phyloP scores from a whole-genome alignment of 2,329 filamentous ascomycete genomes.

The Stemphylium lycopersici region DNA sequence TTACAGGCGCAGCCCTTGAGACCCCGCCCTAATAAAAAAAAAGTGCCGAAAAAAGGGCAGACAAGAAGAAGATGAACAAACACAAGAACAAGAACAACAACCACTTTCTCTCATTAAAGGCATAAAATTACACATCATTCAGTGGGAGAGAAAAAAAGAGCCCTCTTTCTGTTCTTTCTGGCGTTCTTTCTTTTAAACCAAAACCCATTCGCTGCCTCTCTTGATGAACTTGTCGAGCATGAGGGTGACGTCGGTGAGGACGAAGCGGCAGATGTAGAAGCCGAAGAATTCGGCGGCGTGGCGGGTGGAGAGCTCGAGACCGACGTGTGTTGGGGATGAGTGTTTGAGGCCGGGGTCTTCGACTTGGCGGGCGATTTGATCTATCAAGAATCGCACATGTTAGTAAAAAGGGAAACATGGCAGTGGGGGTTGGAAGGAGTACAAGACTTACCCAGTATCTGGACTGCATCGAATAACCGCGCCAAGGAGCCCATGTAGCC shows the following conservation, averaged over 20 bases:
- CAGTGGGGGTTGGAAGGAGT: not conserved
- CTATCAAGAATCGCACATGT: slow-evolving; percentile 53
- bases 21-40: not conserved
- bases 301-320: slow-evolving; percentile 87
- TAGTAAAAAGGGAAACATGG: slow-evolving; percentile 2
- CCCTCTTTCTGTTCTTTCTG: not conserved
- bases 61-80: not conserved
- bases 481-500: slow-evolving; percentile 92
- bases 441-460: slow-evolving; percentile 79
- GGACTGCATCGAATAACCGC: slow-evolving; percentile 88
- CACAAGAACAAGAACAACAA: not conserved
- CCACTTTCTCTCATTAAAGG: not conserved
- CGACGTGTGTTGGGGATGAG: slow-evolving; percentile 92
- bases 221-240: slow-evolving; percentile 98
- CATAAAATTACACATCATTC: too few relatives aligned
- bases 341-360: slow-evolving; percentile 92
- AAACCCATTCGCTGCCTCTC: slow-evolving; percentile 92
- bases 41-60: not conserved
- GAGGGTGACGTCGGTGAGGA: slow-evolving; percentile 80
- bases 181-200: slow-evolving; percentile 51
- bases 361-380: slow-evolving; percentile 94
- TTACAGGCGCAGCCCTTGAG: too few relatives aligned
- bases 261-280: slow-evolving; percentile 95
- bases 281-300: slow-evolving; percentile 98
- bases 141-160: not conserved